These are phyloP conservation scores for Colletotrichum plurivorum DNA, from an alignment of 2,329 filamentous ascomycete species.

Conservation along the genomic window DNA sequence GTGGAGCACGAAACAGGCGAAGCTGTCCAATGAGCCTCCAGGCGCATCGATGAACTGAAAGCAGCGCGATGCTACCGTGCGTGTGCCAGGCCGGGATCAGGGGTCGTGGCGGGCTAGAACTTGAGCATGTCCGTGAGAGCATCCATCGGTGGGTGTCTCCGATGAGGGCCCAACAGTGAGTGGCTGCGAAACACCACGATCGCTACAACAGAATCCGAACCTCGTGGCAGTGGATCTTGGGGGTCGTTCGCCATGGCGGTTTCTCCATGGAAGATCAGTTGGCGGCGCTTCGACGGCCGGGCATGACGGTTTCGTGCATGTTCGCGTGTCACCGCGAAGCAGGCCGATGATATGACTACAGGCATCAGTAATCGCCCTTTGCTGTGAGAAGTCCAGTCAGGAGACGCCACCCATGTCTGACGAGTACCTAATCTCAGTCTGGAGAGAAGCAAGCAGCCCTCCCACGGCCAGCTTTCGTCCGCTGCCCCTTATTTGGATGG, in stretches of 20 bases:
- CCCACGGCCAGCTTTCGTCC: neutral
- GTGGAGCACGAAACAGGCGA: neutral
- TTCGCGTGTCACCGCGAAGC: conserved; percentile 17
- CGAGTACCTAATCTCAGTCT: neutral
- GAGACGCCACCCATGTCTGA: neutral
- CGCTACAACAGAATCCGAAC: conserved; percentile 13
- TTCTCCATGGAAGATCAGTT: neutral
- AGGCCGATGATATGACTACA: neutral
- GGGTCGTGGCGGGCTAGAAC: conserved; percentile 1
- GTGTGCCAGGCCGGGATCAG: neutral
- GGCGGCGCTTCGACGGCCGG: conserved; percentile 1
- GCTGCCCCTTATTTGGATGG: neutral
- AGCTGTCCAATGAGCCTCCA: conserved; percentile 7
- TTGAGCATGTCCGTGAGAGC: neutral
- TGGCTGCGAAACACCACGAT: neutral
- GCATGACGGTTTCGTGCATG: conserved; percentile 23
- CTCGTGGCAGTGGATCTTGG: conserved; percentile 15
- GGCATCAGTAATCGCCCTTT: neutral
- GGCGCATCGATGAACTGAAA: conserved; percentile 1
- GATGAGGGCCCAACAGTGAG: neutral
- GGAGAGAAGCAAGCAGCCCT: neutral
- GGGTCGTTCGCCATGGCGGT: neutral
- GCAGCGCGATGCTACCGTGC: neutral
- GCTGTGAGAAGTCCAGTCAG: neutral
- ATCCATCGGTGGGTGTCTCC: neutral